phyloP scores from a whole-genome alignment of 2,329 filamentous ascomycete species.

The Calonectria montana region DNA sequence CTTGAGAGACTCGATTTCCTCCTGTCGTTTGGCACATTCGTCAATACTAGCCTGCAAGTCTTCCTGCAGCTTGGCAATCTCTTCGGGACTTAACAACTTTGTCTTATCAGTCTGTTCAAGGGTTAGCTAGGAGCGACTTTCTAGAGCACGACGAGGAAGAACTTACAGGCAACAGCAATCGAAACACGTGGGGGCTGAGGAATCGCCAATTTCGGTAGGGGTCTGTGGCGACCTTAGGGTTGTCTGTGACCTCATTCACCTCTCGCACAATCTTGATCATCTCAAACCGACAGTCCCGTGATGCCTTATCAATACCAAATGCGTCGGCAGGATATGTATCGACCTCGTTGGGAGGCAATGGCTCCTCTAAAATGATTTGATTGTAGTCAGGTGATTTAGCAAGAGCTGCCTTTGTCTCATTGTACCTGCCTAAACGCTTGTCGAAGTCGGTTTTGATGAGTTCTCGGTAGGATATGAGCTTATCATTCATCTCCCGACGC shows the following conservation, averaged over 20 bases:
- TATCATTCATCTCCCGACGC: neutral
- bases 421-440: neutral
- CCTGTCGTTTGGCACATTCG: neutral
- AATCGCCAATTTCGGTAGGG: constrained; percentile 1
- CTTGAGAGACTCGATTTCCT: neutral
- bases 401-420: neutral
- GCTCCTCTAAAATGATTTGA: neutral
- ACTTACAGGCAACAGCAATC: neutral
- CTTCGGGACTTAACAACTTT: neutral
- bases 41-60: neutral
- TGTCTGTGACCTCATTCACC: neutral
- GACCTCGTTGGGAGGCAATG: constrained; percentile 1
- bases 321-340: neutral
- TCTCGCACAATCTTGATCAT: constrained; percentile 27
- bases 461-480: neutral
- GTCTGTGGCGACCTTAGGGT: constrained; percentile 4
- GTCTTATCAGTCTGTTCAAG: neutral
- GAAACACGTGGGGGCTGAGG: constrained; percentile 2
- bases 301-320: constrained; percentile 14
- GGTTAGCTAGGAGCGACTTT: neutral
- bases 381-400: neutral
- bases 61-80: neutral
- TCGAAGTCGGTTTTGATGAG: neutral
- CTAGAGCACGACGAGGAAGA: neutral
- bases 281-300: constrained; percentile 21